Evolutionary conservation across 225 moss, liverwort and hornwort genomes (phyloP).

Genomic region (Straminergon stramineum): DNA sequence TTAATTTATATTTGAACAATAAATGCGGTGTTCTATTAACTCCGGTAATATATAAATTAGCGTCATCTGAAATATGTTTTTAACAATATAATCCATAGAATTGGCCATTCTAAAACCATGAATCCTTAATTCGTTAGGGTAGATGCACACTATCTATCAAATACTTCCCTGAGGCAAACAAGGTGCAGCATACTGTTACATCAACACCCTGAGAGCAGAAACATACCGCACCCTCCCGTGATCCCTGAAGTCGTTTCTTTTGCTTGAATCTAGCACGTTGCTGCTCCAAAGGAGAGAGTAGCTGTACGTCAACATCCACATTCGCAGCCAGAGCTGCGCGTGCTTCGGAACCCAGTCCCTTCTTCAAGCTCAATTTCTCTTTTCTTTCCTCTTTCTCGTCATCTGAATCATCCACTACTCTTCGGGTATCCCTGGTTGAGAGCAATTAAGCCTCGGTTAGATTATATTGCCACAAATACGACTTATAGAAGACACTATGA

Average conservation of each 20-base stretch:
- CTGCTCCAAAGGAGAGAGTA: slow-evolving; percentile 84
- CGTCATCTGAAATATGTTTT: neutral
- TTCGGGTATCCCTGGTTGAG: slow-evolving; percentile 23
- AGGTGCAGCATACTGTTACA: neutral
- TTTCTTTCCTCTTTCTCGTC: slow-evolving; percentile 49
- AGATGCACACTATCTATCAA: neutral
- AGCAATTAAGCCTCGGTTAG: slow-evolving; percentile 1
- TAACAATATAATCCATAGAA: neutral
- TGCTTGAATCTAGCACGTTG: slow-evolving; percentile 88
- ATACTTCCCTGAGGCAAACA: neutral
- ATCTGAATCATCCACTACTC: slow-evolving; percentile 44
- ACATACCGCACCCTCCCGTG: slow-evolving; percentile 70
- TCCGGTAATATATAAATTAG: neutral
- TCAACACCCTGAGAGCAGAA: neutral
- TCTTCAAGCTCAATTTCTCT: slow-evolving; percentile 76
- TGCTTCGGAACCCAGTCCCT: slow-evolving; percentile 80
- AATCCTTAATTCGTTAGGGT: neutral
- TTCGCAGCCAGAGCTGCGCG: slow-evolving; percentile 59
- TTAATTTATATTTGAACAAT: neutral
- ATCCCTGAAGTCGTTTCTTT: slow-evolving; percentile 66
- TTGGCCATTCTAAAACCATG: neutral
- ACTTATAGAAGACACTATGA: neutral
- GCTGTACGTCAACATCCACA: slow-evolving; percentile 70
- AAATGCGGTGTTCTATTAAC: neutral
- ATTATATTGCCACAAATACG: neutral